Percentiles rank a stretch among this genome's conserved stretches.
These are phyloP conservation scores for Pichia cabralensis DNA, from an alignment of 805 yeast genomes.

Conservation along the genomic window DNA sequence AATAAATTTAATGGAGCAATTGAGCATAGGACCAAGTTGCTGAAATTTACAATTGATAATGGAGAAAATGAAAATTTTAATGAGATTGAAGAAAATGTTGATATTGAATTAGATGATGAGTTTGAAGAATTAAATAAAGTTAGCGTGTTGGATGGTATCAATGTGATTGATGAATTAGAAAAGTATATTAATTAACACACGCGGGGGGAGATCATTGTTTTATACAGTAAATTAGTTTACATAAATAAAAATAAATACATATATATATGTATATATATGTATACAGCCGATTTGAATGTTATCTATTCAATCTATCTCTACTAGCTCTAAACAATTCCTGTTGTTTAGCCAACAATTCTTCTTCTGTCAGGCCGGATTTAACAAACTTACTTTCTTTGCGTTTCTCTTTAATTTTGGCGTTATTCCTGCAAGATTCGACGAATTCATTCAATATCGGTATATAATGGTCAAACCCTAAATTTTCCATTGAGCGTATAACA, in stretches of 20 bases:
- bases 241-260: slow-evolving; percentile 10
- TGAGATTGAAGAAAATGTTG: slow-evolving; percentile 17
- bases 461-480: slow-evolving; percentile 79
- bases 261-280: background rate
- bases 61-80: too few relatives aligned
- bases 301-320: slow-evolving; percentile 26
- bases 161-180: slow-evolving; percentile 18
- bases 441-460: slow-evolving; percentile 73
- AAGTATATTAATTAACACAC: too few relatives aligned
- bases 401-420: slow-evolving; percentile 71
- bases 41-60: slow-evolving; percentile 25
- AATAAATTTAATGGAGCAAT: slow-evolving; percentile 31
- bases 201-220: too few relatives aligned
- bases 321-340: slow-evolving; percentile 73
- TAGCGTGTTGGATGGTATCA: background rate
- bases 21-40: slow-evolving; percentile 34
- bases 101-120: slow-evolving; percentile 13
- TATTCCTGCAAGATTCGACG: slow-evolving; percentile 78
- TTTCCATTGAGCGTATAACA: slow-evolving; percentile 80
- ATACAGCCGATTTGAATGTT: too few relatives aligned
- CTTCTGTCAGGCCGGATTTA: slow-evolving; percentile 85
- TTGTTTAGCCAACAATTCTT: slow-evolving; percentile 83
- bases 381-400: slow-evolving; percentile 88
- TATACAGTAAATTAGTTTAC: slow-evolving; percentile 23
- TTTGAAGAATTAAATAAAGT: slow-evolving; percentile 5